Evolutionary conservation across 345 rosid genomes (phyloP).

Genomic region (Zanthoxylum bungeanum): DNA sequence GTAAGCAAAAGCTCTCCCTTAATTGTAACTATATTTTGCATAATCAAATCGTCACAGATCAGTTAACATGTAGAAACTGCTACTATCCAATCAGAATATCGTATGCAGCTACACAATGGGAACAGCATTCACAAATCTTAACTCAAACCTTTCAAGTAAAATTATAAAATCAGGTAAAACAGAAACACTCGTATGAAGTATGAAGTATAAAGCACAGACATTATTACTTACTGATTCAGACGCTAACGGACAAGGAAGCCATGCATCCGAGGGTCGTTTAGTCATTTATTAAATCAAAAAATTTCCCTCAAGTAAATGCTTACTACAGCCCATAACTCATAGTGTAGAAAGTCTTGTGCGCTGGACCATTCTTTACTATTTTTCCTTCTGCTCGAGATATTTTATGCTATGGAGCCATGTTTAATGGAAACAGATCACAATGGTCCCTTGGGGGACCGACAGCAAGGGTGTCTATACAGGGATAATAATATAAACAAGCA

Average conservation of each 20-base stretch:
- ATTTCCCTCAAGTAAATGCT: background rate
- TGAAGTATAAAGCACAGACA: too few relatives aligned
- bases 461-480: background rate
- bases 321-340: too few relatives aligned
- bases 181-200: too few relatives aligned
- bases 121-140: background rate
- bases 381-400: constrained; percentile 7
- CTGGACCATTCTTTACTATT: too few relatives aligned
- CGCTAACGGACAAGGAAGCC: background rate
- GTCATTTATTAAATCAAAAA: constrained; percentile 8
- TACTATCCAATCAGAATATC: background rate
- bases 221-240: background rate
- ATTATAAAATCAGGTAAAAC: background rate
- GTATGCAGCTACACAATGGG: background rate
- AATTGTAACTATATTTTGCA: background rate
- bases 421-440: constrained; percentile 12
- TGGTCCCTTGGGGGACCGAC: constrained; percentile 23
- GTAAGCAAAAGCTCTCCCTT: background rate
- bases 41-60: background rate
- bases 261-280: constrained; percentile 8
- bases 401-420: constrained; percentile 10
- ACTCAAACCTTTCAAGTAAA: background rate
- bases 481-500: background rate
- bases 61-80: background rate
- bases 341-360: too few relatives aligned